These are phyloP conservation scores for Hypseocharis bilobata DNA, from an alignment of 441 rosid genomes.

Conservation along the genomic window DNA sequence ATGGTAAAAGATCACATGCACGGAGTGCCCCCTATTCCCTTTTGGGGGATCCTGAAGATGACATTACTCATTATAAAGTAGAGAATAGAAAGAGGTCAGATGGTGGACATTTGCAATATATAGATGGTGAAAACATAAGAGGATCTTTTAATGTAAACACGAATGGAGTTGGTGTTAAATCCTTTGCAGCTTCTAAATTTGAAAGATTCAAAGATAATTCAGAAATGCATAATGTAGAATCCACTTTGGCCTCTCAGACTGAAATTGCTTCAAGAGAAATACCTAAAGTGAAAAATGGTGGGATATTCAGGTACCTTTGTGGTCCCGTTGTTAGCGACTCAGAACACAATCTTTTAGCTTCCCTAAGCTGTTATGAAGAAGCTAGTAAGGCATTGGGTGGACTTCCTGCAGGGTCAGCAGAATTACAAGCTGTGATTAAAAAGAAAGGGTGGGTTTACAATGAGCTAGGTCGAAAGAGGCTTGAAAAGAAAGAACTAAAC, in stretches of 20 bases:
- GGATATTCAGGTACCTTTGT: constrained; percentile 67
- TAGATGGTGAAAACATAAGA: constrained; percentile 22
- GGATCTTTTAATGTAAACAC: constrained; percentile 14
- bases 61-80: constrained; percentile 21
- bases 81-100: constrained; percentile 22
- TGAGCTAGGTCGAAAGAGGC: constrained; percentile 76
- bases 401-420: constrained; percentile 43
- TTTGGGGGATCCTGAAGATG: constrained; percentile 32
- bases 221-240: constrained; percentile 22
- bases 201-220: constrained; percentile 10
- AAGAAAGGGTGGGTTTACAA: constrained; percentile 90
- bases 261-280: constrained; percentile 29
- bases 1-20: constrained; percentile 38
- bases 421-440: constrained; percentile 47
- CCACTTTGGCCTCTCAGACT: constrained; percentile 20
- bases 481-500: constrained; percentile 52
- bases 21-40: constrained; percentile 28
- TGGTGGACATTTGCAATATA: constrained; percentile 10
- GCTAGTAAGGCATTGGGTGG: constrained; percentile 59
- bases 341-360: constrained; percentile 54
- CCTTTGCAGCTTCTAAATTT: constrained; percentile 18
- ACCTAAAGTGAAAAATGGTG: constrained; percentile 44
- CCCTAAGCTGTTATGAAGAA: constrained; percentile 65
- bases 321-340: constrained; percentile 41
- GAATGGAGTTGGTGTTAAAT: constrained; percentile 15